These are phyloP conservation scores for Grifola frondosa DNA, from an alignment of 1,284 basidiomycete genomes.

Conservation along the genomic window DNA sequence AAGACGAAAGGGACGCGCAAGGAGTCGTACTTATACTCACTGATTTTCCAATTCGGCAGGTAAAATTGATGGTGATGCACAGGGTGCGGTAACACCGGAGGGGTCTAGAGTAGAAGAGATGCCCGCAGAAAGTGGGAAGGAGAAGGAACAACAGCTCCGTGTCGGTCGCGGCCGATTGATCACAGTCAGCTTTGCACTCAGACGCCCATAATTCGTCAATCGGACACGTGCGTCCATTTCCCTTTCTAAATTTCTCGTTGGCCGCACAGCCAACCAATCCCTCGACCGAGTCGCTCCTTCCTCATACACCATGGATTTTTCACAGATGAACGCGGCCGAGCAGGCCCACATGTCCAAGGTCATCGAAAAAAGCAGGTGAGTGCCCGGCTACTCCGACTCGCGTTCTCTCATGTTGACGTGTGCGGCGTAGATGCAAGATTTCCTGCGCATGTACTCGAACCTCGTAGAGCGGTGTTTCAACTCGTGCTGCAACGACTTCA, in stretches of 20 bases:
- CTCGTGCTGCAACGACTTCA: slow-evolving; percentile 95
- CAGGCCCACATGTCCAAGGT: slow-evolving; percentile 89
- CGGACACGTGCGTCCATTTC: too few species aligned
- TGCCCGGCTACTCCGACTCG: slow-evolving; percentile 4
- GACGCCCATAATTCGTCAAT: neutral
- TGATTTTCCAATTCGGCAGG: too few species aligned
- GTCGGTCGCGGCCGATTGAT: too few species aligned
- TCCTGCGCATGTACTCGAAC: slow-evolving; percentile 93
- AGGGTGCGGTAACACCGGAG: too few species aligned
- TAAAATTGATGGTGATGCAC: too few species aligned
- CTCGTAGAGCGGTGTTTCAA: slow-evolving; percentile 96
- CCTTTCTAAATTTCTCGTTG: too few species aligned
- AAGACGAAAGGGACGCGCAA: slow-evolving; percentile 3
- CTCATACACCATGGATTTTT: slow-evolving; percentile 81
- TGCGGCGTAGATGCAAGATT: slow-evolving; percentile 89
- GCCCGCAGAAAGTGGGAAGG: neutral
- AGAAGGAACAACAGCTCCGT: too few species aligned
- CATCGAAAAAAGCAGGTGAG: slow-evolving; percentile 90
- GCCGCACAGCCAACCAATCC: neutral
- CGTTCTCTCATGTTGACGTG: slow-evolving; percentile 7
- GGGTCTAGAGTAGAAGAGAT: too few species aligned
- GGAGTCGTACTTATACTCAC: slow-evolving; percentile 7
- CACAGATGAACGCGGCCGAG: slow-evolving; percentile 79
- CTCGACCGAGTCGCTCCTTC: neutral
- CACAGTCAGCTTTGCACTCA: too few species aligned